Evolutionary conservation across 106 monocot species (phyloP).

Genomic region (Agapanthus africanus): DNA sequence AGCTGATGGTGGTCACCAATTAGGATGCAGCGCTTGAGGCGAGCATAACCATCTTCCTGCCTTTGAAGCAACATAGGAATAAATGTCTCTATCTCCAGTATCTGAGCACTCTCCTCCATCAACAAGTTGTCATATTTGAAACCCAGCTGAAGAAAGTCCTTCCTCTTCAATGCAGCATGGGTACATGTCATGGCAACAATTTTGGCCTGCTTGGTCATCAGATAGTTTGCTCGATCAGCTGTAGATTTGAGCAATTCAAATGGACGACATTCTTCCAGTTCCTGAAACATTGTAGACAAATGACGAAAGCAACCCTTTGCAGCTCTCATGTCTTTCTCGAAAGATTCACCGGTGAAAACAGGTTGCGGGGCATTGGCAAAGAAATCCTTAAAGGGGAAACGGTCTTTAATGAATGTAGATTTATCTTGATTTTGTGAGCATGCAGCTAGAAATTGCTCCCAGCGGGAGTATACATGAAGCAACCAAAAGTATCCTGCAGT

Average conservation of each 20-base stretch:
- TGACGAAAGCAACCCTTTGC: constrained; percentile 95
- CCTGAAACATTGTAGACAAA: constrained; percentile 93
- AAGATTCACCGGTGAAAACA: constrained; percentile 72
- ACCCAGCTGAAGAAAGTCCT: constrained; percentile 91
- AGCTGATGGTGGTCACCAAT: constrained; percentile 99
- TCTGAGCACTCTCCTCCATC: constrained; percentile 99
- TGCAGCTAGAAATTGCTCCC: constrained; percentile 95
- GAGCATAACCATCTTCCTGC: constrained; percentile 96
- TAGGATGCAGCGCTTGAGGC: constrained; percentile 87
- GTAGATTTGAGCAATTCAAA: constrained; percentile 95
- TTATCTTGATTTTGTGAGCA: constrained; percentile 71
- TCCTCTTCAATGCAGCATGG: constrained; percentile 95
- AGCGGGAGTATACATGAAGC: constrained; percentile 90
- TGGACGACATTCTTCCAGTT: constrained; percentile 93
- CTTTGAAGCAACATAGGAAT: constrained; percentile 98
- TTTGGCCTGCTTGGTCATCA: constrained; percentile 99
- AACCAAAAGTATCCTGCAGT: constrained; percentile 98
- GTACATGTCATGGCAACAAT: constrained; percentile 99
- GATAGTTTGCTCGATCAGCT: constrained; percentile 97
- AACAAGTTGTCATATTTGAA: constrained; percentile 97
- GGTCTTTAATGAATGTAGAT: constrained; percentile 67
- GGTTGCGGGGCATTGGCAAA: constrained; percentile 66
- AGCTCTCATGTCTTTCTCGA: constrained; percentile 89
- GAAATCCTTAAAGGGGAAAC: constrained; percentile 78
- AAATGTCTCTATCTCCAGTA: constrained; percentile 97